These are phyloP conservation scores for Sistotremastrum suecicum DNA, from an alignment of 768 basidiomycete species.

Conservation along the genomic window DNA sequence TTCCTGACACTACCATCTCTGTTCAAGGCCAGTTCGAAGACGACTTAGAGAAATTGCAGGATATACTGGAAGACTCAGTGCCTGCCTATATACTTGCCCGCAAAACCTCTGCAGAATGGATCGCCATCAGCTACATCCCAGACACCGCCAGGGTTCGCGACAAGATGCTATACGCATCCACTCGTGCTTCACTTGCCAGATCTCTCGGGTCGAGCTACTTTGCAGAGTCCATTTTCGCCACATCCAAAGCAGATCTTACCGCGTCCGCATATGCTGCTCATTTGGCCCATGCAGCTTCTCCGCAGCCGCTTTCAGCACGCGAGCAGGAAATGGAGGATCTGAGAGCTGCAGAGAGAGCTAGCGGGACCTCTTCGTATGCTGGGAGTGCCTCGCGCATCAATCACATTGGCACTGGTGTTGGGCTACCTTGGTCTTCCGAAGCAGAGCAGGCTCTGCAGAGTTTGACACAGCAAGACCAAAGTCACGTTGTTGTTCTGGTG, in stretches of 20 bases:
- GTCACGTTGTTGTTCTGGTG: conserved; percentile 52
- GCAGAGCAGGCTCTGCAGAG: conserved; percentile 48
- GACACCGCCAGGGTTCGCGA: conserved; percentile 68
- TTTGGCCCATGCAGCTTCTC: conserved; percentile 52
- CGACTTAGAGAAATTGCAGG: conserved; percentile 46
- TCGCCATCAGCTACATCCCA: conserved; percentile 68
- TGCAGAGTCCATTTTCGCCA: conserved; percentile 66
- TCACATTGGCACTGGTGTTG: conserved; percentile 46
- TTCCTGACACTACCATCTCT: conserved; percentile 39
- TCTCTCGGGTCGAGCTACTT: conserved; percentile 63
- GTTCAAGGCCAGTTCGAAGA: conserved; percentile 33
- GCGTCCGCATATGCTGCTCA: conserved; percentile 63
- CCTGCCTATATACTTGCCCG: conserved; percentile 71
- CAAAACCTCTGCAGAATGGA: conserved; percentile 54
- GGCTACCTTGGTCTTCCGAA: conserved; percentile 53
- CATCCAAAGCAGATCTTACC: conserved; percentile 51
- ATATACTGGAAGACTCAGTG: conserved; percentile 38
- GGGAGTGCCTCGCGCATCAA: conserved; percentile 41
- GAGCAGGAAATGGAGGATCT: conserved; percentile 76
- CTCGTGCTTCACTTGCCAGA: conserved; percentile 52
- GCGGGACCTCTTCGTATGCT: conserved; percentile 33
- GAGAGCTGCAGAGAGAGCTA: conserved; percentile 57
- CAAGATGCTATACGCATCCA: conserved; percentile 90
- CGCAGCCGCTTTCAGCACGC: conserved; percentile 67
- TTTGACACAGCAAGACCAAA: conserved; percentile 35